phyloP scores from a whole-genome alignment of 1,284 basidiomycete genomes.

The Ceratobasidium sp. region DNA sequence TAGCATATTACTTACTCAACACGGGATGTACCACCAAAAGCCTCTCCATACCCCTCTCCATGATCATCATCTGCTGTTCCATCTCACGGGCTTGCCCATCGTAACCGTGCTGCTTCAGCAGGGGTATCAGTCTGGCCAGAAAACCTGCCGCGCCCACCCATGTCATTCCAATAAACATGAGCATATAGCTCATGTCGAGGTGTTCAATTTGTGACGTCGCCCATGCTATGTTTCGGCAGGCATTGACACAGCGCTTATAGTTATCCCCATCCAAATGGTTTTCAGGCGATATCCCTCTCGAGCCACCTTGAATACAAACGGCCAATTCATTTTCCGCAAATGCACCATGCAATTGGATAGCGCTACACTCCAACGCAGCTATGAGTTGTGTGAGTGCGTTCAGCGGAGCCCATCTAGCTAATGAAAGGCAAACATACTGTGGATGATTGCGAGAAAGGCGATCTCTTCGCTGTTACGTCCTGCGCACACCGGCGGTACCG shows the following conservation, averaged over 20 bases:
- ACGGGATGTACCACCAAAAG: neutral
- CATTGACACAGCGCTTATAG: slow-evolving; percentile 6
- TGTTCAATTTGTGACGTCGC: slow-evolving; percentile 1
- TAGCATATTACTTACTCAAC: neutral
- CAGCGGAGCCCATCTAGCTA: neutral
- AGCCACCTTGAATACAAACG: neutral
- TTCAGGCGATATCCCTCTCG: neutral
- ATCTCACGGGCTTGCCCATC: neutral
- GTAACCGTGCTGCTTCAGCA: neutral
- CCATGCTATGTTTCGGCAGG: slow-evolving; percentile 9
- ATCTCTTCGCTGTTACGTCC: neutral
- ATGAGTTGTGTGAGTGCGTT: neutral
- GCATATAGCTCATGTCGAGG: slow-evolving; percentile 11
- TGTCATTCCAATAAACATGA: slow-evolving; percentile 1
- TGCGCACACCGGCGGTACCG: neutral
- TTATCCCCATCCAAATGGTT: neutral
- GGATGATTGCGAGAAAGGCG: neutral
- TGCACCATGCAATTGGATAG: neutral
- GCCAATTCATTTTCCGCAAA: slow-evolving; percentile 4
- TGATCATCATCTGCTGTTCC: slow-evolving; percentile 4
- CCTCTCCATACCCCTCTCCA: slow-evolving; percentile 3
- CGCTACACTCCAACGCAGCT: neutral
- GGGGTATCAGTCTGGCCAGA: neutral
- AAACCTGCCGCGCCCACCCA: slow-evolving; percentile 10
- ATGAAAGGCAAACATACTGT: neutral